These are phyloP conservation scores for Alternaria rosae DNA, from an alignment of 2,329 filamentous ascomycete genomes.

Conservation along the genomic window DNA sequence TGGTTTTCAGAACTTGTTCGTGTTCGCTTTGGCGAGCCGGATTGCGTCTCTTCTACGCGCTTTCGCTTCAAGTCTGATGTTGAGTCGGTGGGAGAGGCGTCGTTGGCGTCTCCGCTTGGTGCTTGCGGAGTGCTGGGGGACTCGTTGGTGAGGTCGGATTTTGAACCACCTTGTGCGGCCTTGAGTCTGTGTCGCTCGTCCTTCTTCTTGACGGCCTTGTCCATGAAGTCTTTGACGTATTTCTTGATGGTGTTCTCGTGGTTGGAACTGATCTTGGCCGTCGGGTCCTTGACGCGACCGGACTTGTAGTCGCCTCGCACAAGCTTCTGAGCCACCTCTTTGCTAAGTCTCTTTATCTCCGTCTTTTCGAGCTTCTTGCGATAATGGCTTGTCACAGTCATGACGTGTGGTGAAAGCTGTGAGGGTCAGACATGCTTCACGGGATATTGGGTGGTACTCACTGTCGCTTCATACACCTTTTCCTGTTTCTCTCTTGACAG, in stretches of 20 bases:
- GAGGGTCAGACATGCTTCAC: slow-evolving; percentile 13
- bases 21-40: slow-evolving; percentile 42
- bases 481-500: slow-evolving; percentile 84
- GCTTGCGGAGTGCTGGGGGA: slow-evolving; percentile 30
- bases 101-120: slow-evolving; percentile 9
- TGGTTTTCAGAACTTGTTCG: slow-evolving; percentile 45
- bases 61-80: slow-evolving; percentile 48
- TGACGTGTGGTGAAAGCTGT: slow-evolving; percentile 84
- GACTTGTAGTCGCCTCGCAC: slow-evolving; percentile 93
- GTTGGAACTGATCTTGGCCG: slow-evolving; percentile 72
- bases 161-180: slow-evolving; percentile 42
- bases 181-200: slow-evolving; percentile 70
- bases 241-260: slow-evolving; percentile 83
- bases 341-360: slow-evolving; percentile 69
- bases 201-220: slow-evolving; percentile 78
- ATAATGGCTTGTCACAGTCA: slow-evolving; percentile 86
- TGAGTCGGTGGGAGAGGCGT: slow-evolving; percentile 36
- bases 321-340: slow-evolving; percentile 83
- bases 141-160: slow-evolving; percentile 19
- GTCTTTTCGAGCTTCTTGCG: slow-evolving; percentile 86
- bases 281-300: slow-evolving; percentile 83
- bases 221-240: slow-evolving; percentile 84
- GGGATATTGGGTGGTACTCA: slow-evolving; percentile 56
- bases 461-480: slow-evolving; percentile 93
- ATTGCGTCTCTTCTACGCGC: slow-evolving; percentile 41